Evolutionary conservation across 2,329 filamentous ascomycete species (phyloP).

Genomic region (Hypoxylon sp.): DNA sequence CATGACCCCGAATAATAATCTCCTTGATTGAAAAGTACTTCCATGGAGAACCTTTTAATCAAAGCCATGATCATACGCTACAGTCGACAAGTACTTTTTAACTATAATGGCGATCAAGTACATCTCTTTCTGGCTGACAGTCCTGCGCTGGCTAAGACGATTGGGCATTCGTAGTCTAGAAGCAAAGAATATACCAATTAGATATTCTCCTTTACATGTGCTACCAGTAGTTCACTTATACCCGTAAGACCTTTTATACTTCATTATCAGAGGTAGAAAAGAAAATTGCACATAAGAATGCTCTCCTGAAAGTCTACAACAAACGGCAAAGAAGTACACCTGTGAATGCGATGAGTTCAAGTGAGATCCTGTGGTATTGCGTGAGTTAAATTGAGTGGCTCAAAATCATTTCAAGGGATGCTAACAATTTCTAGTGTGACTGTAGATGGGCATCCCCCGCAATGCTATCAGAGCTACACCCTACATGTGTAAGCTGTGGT

Average conservation of each 20-base stretch:
- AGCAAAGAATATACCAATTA: conserved; percentile 11
- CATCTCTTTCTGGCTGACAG: background rate
- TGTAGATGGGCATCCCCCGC: background rate
- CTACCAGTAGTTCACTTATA: too few relatives aligned
- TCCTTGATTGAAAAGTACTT: conserved; percentile 18
- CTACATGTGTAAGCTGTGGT: conserved; percentile 14
- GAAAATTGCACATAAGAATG: conserved; percentile 2
- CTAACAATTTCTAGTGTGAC: conserved; percentile 21
- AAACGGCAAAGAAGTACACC: background rate
- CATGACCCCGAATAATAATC: conserved; percentile 14
- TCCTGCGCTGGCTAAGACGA: background rate
- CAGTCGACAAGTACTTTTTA: conserved; percentile 7
- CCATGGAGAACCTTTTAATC: conserved; percentile 5
- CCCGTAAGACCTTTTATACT: too few relatives aligned
- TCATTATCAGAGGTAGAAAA: background rate
- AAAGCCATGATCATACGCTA: conserved; percentile 11
- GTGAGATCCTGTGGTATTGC: conserved; percentile 23
- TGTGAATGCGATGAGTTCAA: background rate
- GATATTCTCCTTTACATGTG: conserved; percentile 6
- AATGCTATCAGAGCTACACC: conserved; percentile 14
- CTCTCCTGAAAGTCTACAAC: background rate
- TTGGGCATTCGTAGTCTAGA: conserved; percentile 18
- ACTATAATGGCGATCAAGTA: conserved; percentile 23
- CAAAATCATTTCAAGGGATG: background rate
- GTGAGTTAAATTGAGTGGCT: conserved; percentile 20